A percentile compares a stretch with the other conserved stretches of the same genome.
phyloP scores from a whole-genome alignment of 345 rosid species.

The Eucalyptus globulus region DNA sequence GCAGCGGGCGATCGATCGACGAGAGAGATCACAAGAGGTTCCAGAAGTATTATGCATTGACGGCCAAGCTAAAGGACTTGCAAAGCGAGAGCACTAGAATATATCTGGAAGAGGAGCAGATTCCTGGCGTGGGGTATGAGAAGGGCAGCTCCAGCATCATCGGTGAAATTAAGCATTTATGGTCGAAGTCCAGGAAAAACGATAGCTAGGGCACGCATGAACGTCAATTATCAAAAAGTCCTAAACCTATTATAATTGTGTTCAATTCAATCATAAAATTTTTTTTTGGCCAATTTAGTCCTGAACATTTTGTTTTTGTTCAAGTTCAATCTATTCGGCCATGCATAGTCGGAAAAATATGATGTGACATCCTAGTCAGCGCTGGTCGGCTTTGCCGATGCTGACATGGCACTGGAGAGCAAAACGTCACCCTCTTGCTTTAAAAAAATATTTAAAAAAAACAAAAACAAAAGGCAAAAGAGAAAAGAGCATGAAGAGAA shows the following conservation, averaged over 20 bases:
- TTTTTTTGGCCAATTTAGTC: not conserved
- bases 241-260: not conserved
- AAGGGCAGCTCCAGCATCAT: not conserved
- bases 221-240: not conserved
- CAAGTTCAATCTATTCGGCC: not conserved
- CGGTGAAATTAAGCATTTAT: not conserved
- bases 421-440: no score
- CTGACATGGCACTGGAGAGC: not conserved
- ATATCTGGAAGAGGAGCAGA: not conserved
- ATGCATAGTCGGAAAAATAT: not conserved
- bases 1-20: not conserved
- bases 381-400: no score
- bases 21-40: rapidly evolving
- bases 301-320: no score
- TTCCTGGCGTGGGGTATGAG: not conserved
- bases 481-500: no score
- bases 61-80: not conserved
- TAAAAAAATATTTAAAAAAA: no score
- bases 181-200: not conserved
- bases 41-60: rapidly evolving
- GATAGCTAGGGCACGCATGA: not conserved
- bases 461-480: no score
- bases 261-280: rapidly evolving
- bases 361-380: not conserved
- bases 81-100: not conserved